Percentiles rank a stretch among this genome's conserved stretches.
Conservation (phyloP, 192 early-diverging fungal species). For the Neocallimastix lanati region DNA sequence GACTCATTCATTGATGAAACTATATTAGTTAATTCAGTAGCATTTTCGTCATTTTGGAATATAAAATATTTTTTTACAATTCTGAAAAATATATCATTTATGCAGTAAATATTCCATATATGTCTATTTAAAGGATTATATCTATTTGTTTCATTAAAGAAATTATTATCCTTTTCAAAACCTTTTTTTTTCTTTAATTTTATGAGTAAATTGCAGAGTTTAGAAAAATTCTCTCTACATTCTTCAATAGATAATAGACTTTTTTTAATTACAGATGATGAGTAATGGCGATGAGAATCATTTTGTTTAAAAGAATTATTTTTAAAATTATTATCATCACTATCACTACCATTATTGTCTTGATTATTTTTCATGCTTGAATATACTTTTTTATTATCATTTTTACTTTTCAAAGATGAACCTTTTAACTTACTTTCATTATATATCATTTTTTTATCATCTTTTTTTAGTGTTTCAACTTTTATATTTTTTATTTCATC, state of each 20-base stretch:
- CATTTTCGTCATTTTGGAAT: neutral
- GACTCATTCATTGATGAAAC: neutral
- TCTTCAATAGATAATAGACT: neutral
- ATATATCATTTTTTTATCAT: neutral
- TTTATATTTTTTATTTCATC: neutral
- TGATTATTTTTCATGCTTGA: no score
- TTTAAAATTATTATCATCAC: neutral
- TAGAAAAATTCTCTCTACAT: neutral
- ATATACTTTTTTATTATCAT: neutral
- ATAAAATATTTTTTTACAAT: neutral
- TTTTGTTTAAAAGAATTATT: neutral
- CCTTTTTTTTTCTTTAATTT: neutral
- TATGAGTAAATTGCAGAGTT: neutral
- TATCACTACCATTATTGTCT: neutral
- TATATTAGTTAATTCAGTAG: neutral
- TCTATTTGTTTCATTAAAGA: neutral
- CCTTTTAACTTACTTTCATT: neutral
- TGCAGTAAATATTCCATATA: neutral
- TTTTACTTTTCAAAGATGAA: neutral
- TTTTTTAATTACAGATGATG: neutral
- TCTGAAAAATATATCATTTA: neutral
- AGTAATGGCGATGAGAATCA: neutral
- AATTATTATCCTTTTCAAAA: neutral
- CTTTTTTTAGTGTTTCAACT: neutral
- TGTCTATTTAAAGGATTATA: neutral